Evolutionary conservation across 164 flowering plant species (phyloP), one percentile per base, ranked within the genome.

Genomic region (Saururus chinensis): DNA sequence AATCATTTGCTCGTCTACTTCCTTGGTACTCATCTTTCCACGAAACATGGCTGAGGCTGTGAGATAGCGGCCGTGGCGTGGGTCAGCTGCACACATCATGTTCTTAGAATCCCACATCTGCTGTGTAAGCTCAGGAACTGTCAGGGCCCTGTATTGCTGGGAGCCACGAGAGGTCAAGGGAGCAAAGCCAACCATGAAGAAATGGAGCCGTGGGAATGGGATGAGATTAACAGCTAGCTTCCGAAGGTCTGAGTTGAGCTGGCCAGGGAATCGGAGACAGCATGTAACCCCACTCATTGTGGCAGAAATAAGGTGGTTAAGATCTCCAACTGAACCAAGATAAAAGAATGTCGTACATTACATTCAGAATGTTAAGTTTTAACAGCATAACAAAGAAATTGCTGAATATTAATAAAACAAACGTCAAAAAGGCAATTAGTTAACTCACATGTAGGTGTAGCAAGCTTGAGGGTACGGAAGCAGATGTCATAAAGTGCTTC

Each of bases 211-310:
- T n/a, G 56, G 56, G 56, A 53, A 53, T 8, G 56, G 56, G 24
- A 53, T 53, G 19, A 53, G 56, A 22, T 53, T 53, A 53, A 53
- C 56, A 22, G 56, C 56, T n/a, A 53, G 56, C 56, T 53, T 53
- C 10, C 56, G 56, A 20, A 53, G 56, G 56, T 53, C 56, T n/a
- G 56, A 53, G 56, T 53, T 53, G 9, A 53, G 56, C 56, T 53
- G 56, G 21, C 56, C 56, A 22, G 56, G 56, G 56, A 53, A 53
- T n/a, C 56, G 56, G 56, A 53, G 56, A 53, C 56, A 53, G 56
- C 56, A 53, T n/a, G 56, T 53, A 19, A 53, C 56, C 24, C 56
- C 56, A 53, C 56, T 53, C 56, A 53, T 53, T n/a, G 56, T 53
- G 21, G 22, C 56, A 53, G 56, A 53, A n/a, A 53, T 53, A 22